Percentiles rank a stretch among this genome's conserved stretches.
phyloP scores from a whole-genome alignment of 139 green algal genomes.

The Chloropicon primus region DNA sequence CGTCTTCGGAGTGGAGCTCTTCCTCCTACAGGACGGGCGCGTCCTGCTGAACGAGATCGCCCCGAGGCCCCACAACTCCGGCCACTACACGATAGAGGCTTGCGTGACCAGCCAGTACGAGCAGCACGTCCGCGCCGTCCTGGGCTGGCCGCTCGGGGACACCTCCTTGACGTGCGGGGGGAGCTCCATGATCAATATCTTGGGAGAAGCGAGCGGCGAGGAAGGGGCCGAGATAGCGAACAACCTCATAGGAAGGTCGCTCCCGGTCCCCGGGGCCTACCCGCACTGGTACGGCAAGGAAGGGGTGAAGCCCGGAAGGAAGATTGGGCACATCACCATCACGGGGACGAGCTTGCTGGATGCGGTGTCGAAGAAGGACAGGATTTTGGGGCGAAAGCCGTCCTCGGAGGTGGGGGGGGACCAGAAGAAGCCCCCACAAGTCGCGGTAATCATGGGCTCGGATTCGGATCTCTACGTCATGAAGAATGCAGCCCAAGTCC shows the following conservation, averaged over 20 bases:
- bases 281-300: constrained; percentile 89
- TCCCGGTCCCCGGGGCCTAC: constrained; percentile 20
- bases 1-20: constrained; percentile 96
- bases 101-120: constrained; percentile 84
- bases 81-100: constrained; percentile 95
- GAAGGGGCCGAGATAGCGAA: constrained; percentile 49
- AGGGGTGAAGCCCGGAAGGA: constrained; percentile 38
- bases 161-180: constrained; percentile 33
- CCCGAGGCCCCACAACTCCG: constrained; percentile 89
- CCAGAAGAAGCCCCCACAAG: constrained; percentile 11
- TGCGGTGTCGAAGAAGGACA: not conserved
- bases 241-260: constrained; percentile 37
- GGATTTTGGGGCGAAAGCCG: not conserved
- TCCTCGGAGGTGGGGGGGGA: not conserved
- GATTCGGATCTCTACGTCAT: constrained; percentile 91
- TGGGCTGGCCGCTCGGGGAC: constrained; percentile 88
- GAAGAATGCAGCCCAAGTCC: constrained; percentile 55
- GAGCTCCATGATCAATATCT: constrained; percentile 50
- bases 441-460: constrained; percentile 98
- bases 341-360: not conserved
- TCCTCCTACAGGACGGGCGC: constrained; percentile 63
- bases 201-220: constrained; percentile 61
- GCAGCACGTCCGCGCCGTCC: constrained; percentile 83
- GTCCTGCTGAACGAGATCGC: constrained; percentile 92
- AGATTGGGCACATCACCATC: constrained; percentile 88